Evolutionary conservation across 495 filamentous ascomycete genomes (phyloP), one percentile per base, ranked within the genome.

Genomic region (Aspergillus sclerotiicarbonarius): DNA sequence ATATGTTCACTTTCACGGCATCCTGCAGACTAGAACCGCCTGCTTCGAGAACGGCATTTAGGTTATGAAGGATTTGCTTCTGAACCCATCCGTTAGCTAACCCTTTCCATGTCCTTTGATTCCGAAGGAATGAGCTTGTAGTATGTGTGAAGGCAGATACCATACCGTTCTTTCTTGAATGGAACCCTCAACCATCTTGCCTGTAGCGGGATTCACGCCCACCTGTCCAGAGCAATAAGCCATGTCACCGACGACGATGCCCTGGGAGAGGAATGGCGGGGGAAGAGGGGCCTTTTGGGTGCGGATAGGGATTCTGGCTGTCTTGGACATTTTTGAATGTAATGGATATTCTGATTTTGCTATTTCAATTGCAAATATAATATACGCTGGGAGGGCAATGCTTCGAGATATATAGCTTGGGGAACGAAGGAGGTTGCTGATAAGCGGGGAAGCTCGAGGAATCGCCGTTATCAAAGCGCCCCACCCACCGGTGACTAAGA

Each of bases 1-100:
- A 91, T 59, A 90, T 82, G 55, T 84, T 87, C 64, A 84, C 81
- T 64, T 90, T 88, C 51, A 89, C 80, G 8, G 87, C 86, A 51
- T 87, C 84, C 31, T 77, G 71, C 33, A 90, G 67, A 48, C 71
- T 76, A 5, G 84, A 87, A 15, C 85, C 85, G 1, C 83, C 83
- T 6, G 84, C 85, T 58, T 84, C 77, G 21, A 90, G 79, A 8
- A 91, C 82, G 15, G 84, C 82, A 8, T 74, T 71, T n/a, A 90
- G 76, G 65, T 89, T 91, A 51, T 74, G 71, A 58, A 88, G 71
- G 39, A 77, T 76, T 75, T 80, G 80, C 61, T 60, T 64, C 72
- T 75, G n/a, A n/a, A 33, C 9, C 4, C n/a, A n/a, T n/a, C 6
- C 29, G 41, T 51, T 18, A 53, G 44, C 50, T 3, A 18, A 25